Evolutionary conservation across 2,329 filamentous ascomycete species (phyloP), one percentile per base, ranked within the genome.

Genomic region (Aschersonia sp.): DNA sequence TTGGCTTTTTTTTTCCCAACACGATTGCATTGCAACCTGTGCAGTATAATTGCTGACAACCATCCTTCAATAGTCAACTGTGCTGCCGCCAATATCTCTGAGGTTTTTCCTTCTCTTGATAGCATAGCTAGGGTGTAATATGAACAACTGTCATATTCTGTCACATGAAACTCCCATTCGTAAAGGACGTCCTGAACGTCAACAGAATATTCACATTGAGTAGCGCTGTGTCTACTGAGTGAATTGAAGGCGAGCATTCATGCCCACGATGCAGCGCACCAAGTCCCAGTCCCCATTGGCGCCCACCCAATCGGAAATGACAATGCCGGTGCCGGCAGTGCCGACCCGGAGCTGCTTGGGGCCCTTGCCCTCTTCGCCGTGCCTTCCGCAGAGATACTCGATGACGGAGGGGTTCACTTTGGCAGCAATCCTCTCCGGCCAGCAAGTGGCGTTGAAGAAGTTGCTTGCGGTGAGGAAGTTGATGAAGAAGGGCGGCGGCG

Each of bases 241-340:
- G 35, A 37, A 4, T 4, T 79, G 72, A 51, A 82, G 58, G 52
- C 71, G 83, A 30, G 83, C 77, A 61, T 98, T 98, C 87, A 94
- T 89, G 6, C 86, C 89, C 6, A 97, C 82, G 56, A 95, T 83
- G 64, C 86, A 85, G 53, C 82, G 77, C 37, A 94, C 78, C 47
- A 97, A 65, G 66, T 95, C 88, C 90, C 90, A 98, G 65, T 97
- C 84, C 1, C 83, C 88, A 52, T 81, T 74, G 51, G 81, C 71
- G 2, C 92, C 92, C 45, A 95, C 89, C 86, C 86, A 95, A 64
- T 98, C 92, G 51, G 84, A 92, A 30, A 97, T 83, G 43, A 97
- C 81, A 50, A 97, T 79, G 4, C 92, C 92, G 1, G 89, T 94
- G 5, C 79, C 76, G 31, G 84, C 88, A 58, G 87, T 81, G 1